Percentiles rank a stretch among this genome's conserved stretches.
phyloP scores from a whole-genome alignment of 2,329 filamentous ascomycete genomes.

The Paraphoma sp. region DNA sequence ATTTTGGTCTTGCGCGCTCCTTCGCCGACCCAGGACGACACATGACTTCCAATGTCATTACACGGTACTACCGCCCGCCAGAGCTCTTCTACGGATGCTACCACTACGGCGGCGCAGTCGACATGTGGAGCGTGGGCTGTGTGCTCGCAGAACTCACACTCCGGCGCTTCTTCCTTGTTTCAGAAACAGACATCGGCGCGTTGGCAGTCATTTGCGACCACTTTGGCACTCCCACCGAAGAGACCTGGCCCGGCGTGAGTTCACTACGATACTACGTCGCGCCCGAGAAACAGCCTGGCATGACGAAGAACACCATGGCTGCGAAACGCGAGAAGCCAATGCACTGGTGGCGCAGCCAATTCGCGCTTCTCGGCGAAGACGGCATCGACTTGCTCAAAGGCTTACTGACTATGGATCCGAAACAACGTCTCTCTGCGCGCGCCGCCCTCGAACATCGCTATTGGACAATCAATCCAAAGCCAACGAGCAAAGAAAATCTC shows the following conservation, averaged over 20 bases:
- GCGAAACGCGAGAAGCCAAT: constrained; percentile 68
- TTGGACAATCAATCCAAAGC: constrained; percentile 84
- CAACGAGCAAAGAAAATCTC: constrained; percentile 81
- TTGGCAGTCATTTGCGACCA: constrained; percentile 82
- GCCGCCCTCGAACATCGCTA: constrained; percentile 82
- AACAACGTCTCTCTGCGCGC: constrained; percentile 77
- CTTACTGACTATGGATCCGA: constrained; percentile 86
- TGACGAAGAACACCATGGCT: constrained; percentile 35
- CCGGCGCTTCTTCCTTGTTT: constrained; percentile 81
- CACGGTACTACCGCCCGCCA: constrained; percentile 93
- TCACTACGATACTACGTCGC: constrained; percentile 82
- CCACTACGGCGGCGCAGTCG: constrained; percentile 89
- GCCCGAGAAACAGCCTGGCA: constrained; percentile 52
- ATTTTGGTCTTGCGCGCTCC: constrained; percentile 91
- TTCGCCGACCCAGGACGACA: constrained; percentile 86
- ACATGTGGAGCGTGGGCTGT: constrained; percentile 91
- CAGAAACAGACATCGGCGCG: constrained; percentile 85
- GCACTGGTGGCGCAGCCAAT: constrained; percentile 76
- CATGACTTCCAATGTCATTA: constrained; percentile 97
- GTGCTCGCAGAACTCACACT: constrained; percentile 92
- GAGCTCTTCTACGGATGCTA: constrained; percentile 90
- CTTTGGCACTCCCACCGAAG: constrained; percentile 89
- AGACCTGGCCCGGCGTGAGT: constrained; percentile 92
- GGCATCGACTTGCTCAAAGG: constrained; percentile 89
- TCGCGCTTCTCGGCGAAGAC: constrained; percentile 79